Conservation (phyloP, 1,284 basidiomycete species). For the Cryptococcus neoformans region DNA sequence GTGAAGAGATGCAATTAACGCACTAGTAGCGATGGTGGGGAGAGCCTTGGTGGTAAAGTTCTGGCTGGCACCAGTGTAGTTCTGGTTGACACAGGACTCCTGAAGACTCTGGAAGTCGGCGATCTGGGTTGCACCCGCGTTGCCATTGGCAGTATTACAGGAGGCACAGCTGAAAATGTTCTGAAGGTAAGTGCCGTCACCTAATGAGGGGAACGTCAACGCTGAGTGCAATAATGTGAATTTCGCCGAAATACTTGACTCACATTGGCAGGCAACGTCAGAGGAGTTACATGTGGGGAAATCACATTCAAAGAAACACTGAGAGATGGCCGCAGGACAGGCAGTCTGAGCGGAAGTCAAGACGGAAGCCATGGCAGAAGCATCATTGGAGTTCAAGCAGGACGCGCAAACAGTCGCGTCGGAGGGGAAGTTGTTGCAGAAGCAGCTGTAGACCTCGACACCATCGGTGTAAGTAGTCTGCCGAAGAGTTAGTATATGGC, state of each 20-base stretch:
- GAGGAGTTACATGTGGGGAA: conserved; percentile 36
- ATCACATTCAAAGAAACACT: conserved; percentile 41
- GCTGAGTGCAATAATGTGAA: too few species aligned
- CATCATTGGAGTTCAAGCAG: conserved; percentile 42
- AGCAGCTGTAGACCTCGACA: conserved; percentile 43
- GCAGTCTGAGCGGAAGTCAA: conserved; percentile 29
- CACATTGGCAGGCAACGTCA: conserved; percentile 45
- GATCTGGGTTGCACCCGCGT: conserved; percentile 36
- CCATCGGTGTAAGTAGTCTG: conserved; percentile 10
- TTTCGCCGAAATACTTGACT: conserved; percentile 2
- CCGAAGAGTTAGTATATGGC: neutral
- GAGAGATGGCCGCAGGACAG: conserved; percentile 26
- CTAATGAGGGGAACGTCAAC: conserved; percentile 7
- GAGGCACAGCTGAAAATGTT: conserved; percentile 49
- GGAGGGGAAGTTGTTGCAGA: conserved; percentile 42
- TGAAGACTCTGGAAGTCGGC: conserved; percentile 39
- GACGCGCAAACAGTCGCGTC: conserved; percentile 37
- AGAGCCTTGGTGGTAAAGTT: conserved; percentile 30
- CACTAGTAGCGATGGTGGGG: conserved; percentile 24
- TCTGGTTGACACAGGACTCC: conserved; percentile 39
- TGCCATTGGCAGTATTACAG: conserved; percentile 48
- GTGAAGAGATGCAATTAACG: neutral
- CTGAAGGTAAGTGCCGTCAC: conserved; percentile 33
- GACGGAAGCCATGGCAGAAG: conserved; percentile 31
- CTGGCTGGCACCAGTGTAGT: conserved; percentile 36